Evolutionary conservation across 2,329 filamentous ascomycete genomes (phyloP).

Genomic region (Cephalotrichum gorgonifer): DNA sequence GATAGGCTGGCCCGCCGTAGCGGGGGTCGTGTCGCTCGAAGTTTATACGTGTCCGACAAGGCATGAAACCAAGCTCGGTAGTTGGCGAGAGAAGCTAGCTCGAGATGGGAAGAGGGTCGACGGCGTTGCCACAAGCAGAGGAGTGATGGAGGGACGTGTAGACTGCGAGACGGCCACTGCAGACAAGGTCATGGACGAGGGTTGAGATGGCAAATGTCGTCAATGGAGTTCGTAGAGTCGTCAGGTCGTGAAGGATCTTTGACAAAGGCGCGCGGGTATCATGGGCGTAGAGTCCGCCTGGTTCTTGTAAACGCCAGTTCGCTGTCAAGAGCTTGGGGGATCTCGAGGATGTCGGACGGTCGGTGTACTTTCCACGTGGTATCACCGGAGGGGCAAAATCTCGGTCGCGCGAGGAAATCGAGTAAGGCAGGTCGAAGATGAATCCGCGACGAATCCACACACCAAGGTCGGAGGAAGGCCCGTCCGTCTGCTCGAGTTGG

Average conservation of each 20-base stretch:
- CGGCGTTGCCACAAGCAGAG: not conserved
- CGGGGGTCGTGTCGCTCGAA: conserved; percentile 3
- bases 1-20: conserved; percentile 1
- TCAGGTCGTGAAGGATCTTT: too few species aligned
- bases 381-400: not conserved
- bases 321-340: too few species aligned
- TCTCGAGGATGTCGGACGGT: too few species aligned
- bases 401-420: not conserved
- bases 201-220: too few species aligned
- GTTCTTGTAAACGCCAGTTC: too few species aligned
- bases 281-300: too few species aligned
- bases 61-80: not conserved
- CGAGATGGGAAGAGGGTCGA: not conserved
- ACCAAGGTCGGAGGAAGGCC: not conserved
- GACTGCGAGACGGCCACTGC: too few species aligned
- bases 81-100: not conserved
- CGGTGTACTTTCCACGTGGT: too few species aligned
- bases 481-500: too few species aligned
- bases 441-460: not conserved
- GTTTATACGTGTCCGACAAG: not conserved
- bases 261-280: too few species aligned
- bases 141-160: not conserved
- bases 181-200: too few species aligned
- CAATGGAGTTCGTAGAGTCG: too few species aligned
- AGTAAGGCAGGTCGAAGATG: not conserved